Evolutionary conservation across 176 grass and related monocot species (phyloP), one percentile per base, ranked within the genome.

Genomic region (Cenchrus americanus): DNA sequence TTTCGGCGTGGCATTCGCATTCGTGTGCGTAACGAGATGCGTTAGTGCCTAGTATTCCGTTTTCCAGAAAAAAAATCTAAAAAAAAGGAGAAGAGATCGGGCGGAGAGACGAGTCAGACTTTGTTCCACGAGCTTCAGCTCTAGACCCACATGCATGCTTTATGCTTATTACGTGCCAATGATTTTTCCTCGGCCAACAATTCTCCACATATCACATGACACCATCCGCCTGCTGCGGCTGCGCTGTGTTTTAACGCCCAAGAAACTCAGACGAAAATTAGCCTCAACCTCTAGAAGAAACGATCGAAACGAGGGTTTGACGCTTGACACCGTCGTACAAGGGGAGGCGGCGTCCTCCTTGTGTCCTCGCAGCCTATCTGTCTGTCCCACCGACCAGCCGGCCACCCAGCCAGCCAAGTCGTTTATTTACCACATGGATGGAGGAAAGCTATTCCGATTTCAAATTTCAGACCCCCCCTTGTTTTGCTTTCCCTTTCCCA

Each of bases 271-370:
- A 27, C 0, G 27, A 27, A 27, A 27, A 27, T 27, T 27, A 27
- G 27, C 27, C 27, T 27, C 27, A 27, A 30, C 27, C 27, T 30
- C 27, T 30, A 30, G 27, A 30, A 30, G n/a, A n/a, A n/a, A n/a
- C n/a, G n/a, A n/a, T n/a, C n/a, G 62, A 51, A 84, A 76, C 7
- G 15, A 9, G 46, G 32, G 2, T 30, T 75, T 62, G 62, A 75
- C 43, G 32, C 49, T 79, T 63, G 63, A 85, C 82, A 22, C 76
- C 77, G 54, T 85, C 77, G 14, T 62, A 21, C 37, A 63, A 34
- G 10, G 69, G 18, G 13, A n/a, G n/a, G n/a, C n/a, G 37, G 69
- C 68, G 50, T 62, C 23, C 30, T 34, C 4, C 43, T 14, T 46
- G 42, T 7, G 4, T 43, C 42, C 42, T 7, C 5, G 7, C 42